Evolutionary conservation across 495 filamentous ascomycete species (phyloP).

Genomic region (Terfezia claveryi): DNA sequence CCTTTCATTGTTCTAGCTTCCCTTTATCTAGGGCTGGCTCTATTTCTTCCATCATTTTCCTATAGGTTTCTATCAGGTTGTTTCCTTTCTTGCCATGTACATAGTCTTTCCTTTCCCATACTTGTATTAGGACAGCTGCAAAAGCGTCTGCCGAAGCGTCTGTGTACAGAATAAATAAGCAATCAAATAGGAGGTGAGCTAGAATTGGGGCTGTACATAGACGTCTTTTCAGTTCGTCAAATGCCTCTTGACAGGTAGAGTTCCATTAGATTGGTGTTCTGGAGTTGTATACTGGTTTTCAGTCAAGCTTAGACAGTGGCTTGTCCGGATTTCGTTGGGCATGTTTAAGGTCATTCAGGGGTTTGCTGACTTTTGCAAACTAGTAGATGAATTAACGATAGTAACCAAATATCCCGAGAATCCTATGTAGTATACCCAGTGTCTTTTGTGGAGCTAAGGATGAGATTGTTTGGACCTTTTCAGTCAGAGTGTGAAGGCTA

Average conservation of each 20-base stretch:
- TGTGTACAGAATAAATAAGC: background rate
- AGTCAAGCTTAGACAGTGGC: no score
- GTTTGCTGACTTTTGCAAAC: background rate
- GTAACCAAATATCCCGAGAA: conserved; percentile 3
- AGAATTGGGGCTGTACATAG: background rate
- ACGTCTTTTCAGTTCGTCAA: background rate
- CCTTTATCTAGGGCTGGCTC: no score
- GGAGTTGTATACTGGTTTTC: background rate
- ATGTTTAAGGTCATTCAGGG: background rate
- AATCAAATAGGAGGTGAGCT: background rate
- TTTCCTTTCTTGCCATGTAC: no score
- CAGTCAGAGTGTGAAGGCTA: background rate
- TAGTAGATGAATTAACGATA: background rate
- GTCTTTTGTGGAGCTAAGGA: background rate
- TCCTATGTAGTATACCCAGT: background rate
- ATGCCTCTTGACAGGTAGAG: background rate
- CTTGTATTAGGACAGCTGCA: background rate
- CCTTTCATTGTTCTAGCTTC: no score
- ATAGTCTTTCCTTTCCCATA: background rate
- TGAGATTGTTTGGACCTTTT: conserved; percentile 1
- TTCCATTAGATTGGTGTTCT: background rate
- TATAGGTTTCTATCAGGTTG: no score
- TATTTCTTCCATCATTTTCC: no score
- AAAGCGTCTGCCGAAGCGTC: background rate
- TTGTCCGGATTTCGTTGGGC: background rate